Percentiles rank a stretch among this genome's conserved stretches.
phyloP scores from a whole-genome alignment of 2,329 filamentous ascomycete genomes.

The Xylariaceae sp. region DNA sequence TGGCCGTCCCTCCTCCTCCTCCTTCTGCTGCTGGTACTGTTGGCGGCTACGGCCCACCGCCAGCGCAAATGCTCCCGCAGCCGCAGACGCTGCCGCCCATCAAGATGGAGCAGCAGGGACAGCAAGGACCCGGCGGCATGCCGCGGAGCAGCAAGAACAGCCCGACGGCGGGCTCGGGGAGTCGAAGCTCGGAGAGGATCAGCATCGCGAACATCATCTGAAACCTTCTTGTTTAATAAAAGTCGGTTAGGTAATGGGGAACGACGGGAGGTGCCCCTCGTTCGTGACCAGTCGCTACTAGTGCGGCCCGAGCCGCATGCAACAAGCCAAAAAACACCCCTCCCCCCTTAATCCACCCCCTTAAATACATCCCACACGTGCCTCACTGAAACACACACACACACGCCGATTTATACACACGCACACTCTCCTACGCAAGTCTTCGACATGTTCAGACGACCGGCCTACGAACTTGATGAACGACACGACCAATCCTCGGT shows the following conservation, averaged over 20 bases:
- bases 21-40: conserved; percentile 10
- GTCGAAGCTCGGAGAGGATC: conserved; percentile 34
- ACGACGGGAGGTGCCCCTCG: no score
- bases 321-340: no score
- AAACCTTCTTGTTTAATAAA: conserved; percentile 6
- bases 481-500: no score
- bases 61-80: background rate
- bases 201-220: conserved; percentile 39
- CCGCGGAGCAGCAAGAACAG: conserved; percentile 22
- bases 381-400: background rate
- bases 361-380: background rate
- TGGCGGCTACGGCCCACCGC: conserved; percentile 13
- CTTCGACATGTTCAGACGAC: no score
- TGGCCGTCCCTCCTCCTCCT: conserved; percentile 18
- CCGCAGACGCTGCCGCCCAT: conserved; percentile 23
- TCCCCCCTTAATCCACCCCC: background rate
- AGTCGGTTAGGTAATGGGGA: no score
- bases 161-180: conserved; percentile 20
- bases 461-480: no score
- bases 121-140: conserved; percentile 5
- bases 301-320: no score
- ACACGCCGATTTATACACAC: conserved; percentile 18
- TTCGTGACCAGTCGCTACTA: no score
- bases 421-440: no score
- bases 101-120: conserved; percentile 27